Evolutionary conservation across 1,284 basidiomycete genomes (phyloP), one percentile per base, ranked within the genome.

Genomic region (Cutaneotrichosporon sp.): DNA sequence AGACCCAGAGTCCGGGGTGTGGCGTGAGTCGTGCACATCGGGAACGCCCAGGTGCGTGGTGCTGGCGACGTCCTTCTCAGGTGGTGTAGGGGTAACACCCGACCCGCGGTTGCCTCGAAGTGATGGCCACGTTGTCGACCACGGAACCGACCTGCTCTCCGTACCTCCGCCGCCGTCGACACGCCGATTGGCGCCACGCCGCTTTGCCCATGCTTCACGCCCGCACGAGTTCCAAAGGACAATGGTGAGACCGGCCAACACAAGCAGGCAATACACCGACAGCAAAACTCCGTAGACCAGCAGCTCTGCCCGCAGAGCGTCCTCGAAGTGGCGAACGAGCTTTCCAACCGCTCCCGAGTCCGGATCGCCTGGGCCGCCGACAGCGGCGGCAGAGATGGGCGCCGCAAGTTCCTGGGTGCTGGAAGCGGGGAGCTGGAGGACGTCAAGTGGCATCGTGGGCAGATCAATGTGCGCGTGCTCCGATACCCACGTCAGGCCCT

Each of bases 401-500:
- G 78, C 75, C 2, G 84, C 80, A n/a, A 86, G 83, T 64, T 90
- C 87, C 62, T 88, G 78, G 49, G 90, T 82, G 4, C 82, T 77
- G 1, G 75, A 70, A 8, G 82, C 82, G 0, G 86, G 87, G 42
- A 97, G 79, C 37, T 90, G 78, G 51, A 97, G 83, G 33, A 86
- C 80, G 52, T 81, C 80, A 44, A 84, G 75, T 51, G 87, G 84
- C 34, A 96, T 80, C 31, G 79, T 80, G 0, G 88, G 85, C 47
- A 97, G 81, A 60, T 87, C 77, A 59, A 96, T 79, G 42, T 83
- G 77, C 33, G 93, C 84, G 70, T 94, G 91, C 60, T 91, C 78
- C 63, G 93, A 86, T 56, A 97, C 79, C 82, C 94, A 97, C 0
- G 90, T 96, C 45, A 97, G 78, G 8, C 88, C 92, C 19, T 83